phyloP scores from a whole-genome alignment of 768 basidiomycete genomes.

The Mycena epipterygia region DNA sequence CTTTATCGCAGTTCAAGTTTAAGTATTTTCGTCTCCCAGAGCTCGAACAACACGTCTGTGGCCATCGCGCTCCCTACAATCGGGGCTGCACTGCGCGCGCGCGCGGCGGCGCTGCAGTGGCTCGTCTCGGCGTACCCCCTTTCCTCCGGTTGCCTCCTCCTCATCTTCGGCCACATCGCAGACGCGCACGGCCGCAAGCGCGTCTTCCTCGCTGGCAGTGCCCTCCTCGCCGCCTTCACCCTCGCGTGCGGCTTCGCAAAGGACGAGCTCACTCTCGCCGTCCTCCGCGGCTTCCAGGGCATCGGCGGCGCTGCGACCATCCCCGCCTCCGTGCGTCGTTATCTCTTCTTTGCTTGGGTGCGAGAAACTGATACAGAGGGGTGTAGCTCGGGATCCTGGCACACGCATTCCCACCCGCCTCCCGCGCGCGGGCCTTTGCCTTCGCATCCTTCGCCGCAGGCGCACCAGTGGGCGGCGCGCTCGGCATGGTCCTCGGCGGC shows the following conservation, averaged over 20 bases:
- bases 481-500: slow-evolving; percentile 82
- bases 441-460: slow-evolving; percentile 91
- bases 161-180: slow-evolving; percentile 84
- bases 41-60: slow-evolving; percentile 60
- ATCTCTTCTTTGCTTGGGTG: slow-evolving; percentile 15
- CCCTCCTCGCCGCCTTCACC: slow-evolving; percentile 66
- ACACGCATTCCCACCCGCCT: slow-evolving; percentile 74
- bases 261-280: slow-evolving; percentile 70
- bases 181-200: slow-evolving; percentile 84
- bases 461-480: slow-evolving; percentile 82
- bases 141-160: slow-evolving; percentile 81
- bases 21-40: slow-evolving; percentile 39
- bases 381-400: slow-evolving; percentile 87
- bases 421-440: slow-evolving; percentile 74
- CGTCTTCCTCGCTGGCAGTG: slow-evolving; percentile 73
- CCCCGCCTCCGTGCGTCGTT: slow-evolving; percentile 72
- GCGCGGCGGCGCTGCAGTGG: slow-evolving; percentile 74
- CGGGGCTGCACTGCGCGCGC: slow-evolving; percentile 61
- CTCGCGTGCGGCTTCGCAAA: slow-evolving; percentile 76
- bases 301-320: slow-evolving; percentile 84
- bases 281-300: slow-evolving; percentile 86
- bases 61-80: slow-evolving; percentile 68
- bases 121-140: slow-evolving; percentile 75
- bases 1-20: neutral
- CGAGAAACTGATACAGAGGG: neutral